Evolutionary conservation across 1,139 yeast species (phyloP), one percentile per base, ranked within the genome.

Genomic region (Torulaspora pretoriensis): DNA sequence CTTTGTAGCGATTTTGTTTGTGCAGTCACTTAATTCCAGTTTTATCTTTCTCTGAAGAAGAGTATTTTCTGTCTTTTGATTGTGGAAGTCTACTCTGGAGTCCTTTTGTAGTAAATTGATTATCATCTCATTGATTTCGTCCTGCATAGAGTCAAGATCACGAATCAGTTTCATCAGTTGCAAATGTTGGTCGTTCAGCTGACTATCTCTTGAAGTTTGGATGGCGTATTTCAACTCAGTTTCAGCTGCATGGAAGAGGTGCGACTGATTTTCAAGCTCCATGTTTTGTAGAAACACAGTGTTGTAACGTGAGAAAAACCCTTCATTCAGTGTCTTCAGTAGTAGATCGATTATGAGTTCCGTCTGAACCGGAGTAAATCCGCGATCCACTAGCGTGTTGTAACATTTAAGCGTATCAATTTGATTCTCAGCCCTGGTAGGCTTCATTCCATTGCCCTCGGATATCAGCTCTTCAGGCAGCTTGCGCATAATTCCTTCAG

Each of bases 231-330:
- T 67, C 34, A 92, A 69, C 63, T 92, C 97, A 46, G 92, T 84
- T 54, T 89, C 87, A 0, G 97, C 96, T 37, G 97, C 95, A 61
- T 89, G 94, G 65, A 89, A 90, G 24, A 92, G 69, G 62, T 92
- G 92, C 19, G 80, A 77, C 57, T 89, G 96, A 58, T 89, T 90
- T 51, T 88, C 96, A 13, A 88, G 70, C 53, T 87, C 95, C 52
- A 78, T 78, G 22, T 69, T 68, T 29, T 87, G 86, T 7, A 88
- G 73, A 57, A 78, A 80, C 49, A 75, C 76, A 2, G 75, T 73
- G 28, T 80, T 73, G 35, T 85, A 69, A 56, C 78, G 77, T 5
- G 75, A 69, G 43, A 58, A 64, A 40, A 89, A 70, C 46, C 83
- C 77, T 14, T 73, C 59, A 47, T 78, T 74, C 44, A 83, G 60